Evolutionary conservation across 495 filamentous ascomycete species (phyloP).

Genomic region (Corynascus novoguineensis): DNA sequence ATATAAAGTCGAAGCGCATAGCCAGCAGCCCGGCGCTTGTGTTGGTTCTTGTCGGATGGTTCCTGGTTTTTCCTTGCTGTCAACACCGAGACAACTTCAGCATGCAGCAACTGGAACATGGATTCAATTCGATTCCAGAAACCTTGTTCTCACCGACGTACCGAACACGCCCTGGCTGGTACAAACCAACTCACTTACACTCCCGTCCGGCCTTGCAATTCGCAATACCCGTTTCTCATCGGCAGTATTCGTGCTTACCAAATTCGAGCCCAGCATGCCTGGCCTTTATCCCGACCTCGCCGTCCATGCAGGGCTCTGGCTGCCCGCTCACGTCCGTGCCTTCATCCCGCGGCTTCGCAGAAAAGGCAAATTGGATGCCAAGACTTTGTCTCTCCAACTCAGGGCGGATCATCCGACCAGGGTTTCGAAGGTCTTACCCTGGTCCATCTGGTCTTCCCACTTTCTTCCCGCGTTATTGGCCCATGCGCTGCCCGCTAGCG

Average conservation of each 20-base stretch:
- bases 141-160: background rate
- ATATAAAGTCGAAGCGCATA: conserved; percentile 8
- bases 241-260: background rate
- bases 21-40: background rate
- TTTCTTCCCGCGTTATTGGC: conserved; percentile 29
- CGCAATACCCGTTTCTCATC: no score
- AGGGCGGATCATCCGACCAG: conserved; percentile 9
- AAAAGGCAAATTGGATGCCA: conserved; percentile 11
- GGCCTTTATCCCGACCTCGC: background rate
- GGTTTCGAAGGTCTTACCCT: conserved; percentile 14
- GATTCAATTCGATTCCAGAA: background rate
- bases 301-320: background rate
- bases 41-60: background rate
- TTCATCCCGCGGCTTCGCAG: background rate
- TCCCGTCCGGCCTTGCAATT: background rate
- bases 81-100: background rate
- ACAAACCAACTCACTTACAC: background rate
- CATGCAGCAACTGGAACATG: background rate
- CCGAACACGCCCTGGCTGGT: background rate
- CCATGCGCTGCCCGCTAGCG: conserved; percentile 28
- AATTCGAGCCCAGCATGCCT: background rate
- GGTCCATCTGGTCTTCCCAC: conserved; percentile 14
- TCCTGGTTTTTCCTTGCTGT: background rate
- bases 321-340: conserved; percentile 2
- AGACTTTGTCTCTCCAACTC: background rate